Base-by-base conservation (phyloP, 2,329 filamentous ascomycete species). In the Calonectria multiphialidica region DNA sequence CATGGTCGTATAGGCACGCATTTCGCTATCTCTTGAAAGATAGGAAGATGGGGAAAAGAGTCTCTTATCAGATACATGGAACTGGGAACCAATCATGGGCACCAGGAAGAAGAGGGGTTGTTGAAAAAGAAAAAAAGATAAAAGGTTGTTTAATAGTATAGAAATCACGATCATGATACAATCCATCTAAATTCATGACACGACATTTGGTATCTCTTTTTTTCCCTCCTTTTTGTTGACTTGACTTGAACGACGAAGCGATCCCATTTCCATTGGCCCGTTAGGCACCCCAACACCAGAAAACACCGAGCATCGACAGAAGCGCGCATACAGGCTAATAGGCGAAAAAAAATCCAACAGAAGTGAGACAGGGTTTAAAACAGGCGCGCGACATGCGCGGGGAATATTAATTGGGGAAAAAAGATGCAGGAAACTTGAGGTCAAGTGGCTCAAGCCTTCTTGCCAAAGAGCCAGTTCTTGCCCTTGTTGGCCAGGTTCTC, bases 391-490 rank as follows among this genome's bases (percentile, higher is more conserved):
- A 16, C 5, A 42, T 45, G 28, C 35, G 66, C 42, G 44, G 37
- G 47, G n/a, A 30, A 59, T 57, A 69, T 25, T 35, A 49, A 49
- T 35, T n/a, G 9, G n/a, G n/a, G 45, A n/a, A 75, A 35, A 68
- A 65, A 13, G 21, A 18, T 18, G 50, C 21, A 45, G 13, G 33
- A 61, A 30, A 35, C 64, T 15, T 28, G 23, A 65, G 33, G 30
- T n/a, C 5, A 35, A n/a, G 13, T n/a, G 15, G 25, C 28, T 78
- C 84, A 85, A 8, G 80, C 80, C 83, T 87, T 88, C 83, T 87
- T 89, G 75, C 84, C 83, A 69, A 89, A 85, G 70, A 89, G 84
- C 83, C 86, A 86, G 73, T 85, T 85, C 83, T 86, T 88, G 74
- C 87, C 84, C 81, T 87, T 88, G 74, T 83, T 78, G 4, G 83